These are phyloP conservation scores for Claviceps sp. DNA, from an alignment of 2,329 filamentous ascomycete species.

Conservation along the genomic window DNA sequence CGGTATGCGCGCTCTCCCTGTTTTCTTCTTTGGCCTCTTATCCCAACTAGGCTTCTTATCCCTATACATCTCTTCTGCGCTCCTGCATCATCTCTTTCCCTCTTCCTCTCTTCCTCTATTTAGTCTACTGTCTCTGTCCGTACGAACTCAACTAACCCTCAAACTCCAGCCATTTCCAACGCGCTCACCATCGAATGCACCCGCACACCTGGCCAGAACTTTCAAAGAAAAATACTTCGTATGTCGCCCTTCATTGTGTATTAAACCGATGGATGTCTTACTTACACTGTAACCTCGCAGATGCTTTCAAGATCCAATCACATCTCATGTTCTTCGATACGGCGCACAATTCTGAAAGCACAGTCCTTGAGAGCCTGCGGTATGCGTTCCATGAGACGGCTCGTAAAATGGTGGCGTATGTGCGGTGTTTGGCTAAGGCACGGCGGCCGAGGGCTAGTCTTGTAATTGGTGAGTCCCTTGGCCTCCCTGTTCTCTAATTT, in stretches of 20 bases:
- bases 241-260: constrained; percentile 15
- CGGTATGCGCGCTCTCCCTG: not conserved
- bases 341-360: constrained; percentile 54
- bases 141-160: not conserved
- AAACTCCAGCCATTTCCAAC: constrained; percentile 37
- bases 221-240: constrained; percentile 68
- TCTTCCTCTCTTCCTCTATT: not conserved
- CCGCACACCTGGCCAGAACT: constrained; percentile 59
- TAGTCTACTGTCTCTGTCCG: not conserved
- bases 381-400: constrained; percentile 66
- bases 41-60: too few species aligned
- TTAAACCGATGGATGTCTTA: not conserved
- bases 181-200: constrained; percentile 68
- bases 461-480: constrained; percentile 43
- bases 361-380: constrained; percentile 62
- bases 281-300: constrained; percentile 16
- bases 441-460: constrained; percentile 45
- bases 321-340: constrained; percentile 77
- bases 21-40: not conserved
- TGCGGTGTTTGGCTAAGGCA: constrained; percentile 39
- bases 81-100: not conserved
- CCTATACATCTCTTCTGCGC: too few species aligned
- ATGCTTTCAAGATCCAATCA: constrained; percentile 70
- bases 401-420: constrained; percentile 56
- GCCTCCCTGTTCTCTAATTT: not conserved